Evolutionary conservation across 2,329 filamentous ascomycete genomes (phyloP).

Genomic region (Zymoseptoria brevis): DNA sequence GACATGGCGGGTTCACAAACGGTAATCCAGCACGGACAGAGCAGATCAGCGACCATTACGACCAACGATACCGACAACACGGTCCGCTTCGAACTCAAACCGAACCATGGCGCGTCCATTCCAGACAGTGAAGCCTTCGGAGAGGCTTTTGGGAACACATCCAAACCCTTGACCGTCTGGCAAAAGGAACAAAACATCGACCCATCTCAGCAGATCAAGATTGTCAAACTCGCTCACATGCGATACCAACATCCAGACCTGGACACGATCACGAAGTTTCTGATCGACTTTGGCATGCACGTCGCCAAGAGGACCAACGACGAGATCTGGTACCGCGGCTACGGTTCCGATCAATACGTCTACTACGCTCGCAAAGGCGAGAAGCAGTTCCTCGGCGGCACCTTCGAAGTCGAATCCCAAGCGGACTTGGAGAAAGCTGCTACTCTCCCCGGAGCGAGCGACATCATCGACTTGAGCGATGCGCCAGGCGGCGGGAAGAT

Average conservation of each 20-base stretch:
- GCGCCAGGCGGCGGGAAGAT: constrained; percentile 35
- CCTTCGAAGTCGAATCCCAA: constrained; percentile 36
- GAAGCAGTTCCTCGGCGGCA: constrained; percentile 37
- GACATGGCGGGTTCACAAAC: constrained; percentile 17
- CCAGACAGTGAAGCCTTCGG: constrained; percentile 29
- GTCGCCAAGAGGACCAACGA: constrained; percentile 31
- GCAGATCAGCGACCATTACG: constrained; percentile 23
- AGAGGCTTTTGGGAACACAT: constrained; percentile 27
- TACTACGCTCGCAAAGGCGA: constrained; percentile 36
- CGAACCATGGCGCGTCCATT: constrained; percentile 35
- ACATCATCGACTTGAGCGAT: constrained; percentile 27
- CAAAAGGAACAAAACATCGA: constrained; percentile 36
- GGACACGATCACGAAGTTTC: constrained; percentile 40
- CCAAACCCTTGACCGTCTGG: constrained; percentile 33
- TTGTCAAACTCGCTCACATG: constrained; percentile 45
- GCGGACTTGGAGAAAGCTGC: constrained; percentile 37
- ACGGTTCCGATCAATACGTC: constrained; percentile 38
- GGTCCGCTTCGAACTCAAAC: constrained; percentile 18
- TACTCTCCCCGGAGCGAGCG: constrained; percentile 22
- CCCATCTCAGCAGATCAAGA: constrained; percentile 36
- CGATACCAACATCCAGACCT: constrained; percentile 48
- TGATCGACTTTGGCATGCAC: constrained; percentile 39
- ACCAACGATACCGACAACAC: constrained; percentile 13
- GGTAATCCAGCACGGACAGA: constrained; percentile 18
- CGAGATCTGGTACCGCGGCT: constrained; percentile 37